Percentiles rank a stretch among this genome's conserved stretches.
phyloP scores from a whole-genome alignment of 495 filamentous ascomycete genomes.

The Talaromyces stipitatus region DNA sequence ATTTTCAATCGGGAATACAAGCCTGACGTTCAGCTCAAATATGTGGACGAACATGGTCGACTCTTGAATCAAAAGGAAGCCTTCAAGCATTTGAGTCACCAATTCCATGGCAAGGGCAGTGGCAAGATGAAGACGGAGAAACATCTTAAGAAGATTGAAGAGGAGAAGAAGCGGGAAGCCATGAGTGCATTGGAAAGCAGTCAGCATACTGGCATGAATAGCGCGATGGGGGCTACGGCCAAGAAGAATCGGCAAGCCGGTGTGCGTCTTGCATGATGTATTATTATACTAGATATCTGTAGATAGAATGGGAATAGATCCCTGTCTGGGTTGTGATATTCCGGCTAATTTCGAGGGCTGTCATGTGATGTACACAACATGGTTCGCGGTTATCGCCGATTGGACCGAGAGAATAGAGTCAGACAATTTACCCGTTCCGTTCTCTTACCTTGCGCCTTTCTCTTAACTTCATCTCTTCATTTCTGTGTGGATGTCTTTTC shows the following conservation, averaged over 20 bases:
- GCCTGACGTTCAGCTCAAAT: slow-evolving; percentile 82
- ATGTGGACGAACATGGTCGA: slow-evolving; percentile 81
- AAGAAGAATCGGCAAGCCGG: slow-evolving; percentile 86
- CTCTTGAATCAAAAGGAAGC: slow-evolving; percentile 88
- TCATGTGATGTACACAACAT: neutral
- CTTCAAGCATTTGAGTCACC: slow-evolving; percentile 89
- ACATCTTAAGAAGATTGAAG: slow-evolving; percentile 90
- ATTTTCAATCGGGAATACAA: slow-evolving; percentile 83
- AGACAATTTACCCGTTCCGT: slow-evolving; percentile 10
- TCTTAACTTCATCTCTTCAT: slow-evolving; percentile 11
- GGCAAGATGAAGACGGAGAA: slow-evolving; percentile 99
- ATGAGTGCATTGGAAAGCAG: slow-evolving; percentile 76
- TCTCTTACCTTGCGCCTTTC: slow-evolving; percentile 20
- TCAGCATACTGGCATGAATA: slow-evolving; percentile 75
- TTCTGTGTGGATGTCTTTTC: neutral
- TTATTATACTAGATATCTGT: neutral
- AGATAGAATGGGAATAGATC: neutral
- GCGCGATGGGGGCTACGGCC: slow-evolving; percentile 60
- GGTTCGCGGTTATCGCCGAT: neutral
- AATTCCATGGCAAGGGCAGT: slow-evolving; percentile 96
- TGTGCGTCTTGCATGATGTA: slow-evolving; percentile 63
- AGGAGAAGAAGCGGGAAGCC: slow-evolving; percentile 79
- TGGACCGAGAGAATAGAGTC: neutral
- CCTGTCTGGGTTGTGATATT: neutral
- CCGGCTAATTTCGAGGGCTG: neutral